A percentile compares a stretch with the other conserved stretches of the same genome.
Evolutionary conservation across 306 rosid species (phyloP).

Genomic region (Fragaria ananassa): DNA sequence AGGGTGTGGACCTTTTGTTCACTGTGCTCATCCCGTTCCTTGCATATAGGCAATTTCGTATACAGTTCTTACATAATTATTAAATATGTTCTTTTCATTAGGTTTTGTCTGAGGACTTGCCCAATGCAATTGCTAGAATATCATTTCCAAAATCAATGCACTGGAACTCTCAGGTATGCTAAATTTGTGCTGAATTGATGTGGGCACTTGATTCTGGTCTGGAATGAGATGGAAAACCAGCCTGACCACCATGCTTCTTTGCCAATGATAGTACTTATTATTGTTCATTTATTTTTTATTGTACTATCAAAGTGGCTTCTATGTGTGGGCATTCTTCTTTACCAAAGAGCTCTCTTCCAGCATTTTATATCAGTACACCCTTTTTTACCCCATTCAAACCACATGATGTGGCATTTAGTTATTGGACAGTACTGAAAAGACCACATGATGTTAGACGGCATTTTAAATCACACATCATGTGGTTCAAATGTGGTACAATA

Average conservation of each 20-base stretch:
- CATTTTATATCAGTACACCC: not conserved
- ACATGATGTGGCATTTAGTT: not conserved
- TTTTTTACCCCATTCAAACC: not conserved
- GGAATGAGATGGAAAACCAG: not conserved
- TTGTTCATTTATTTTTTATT: not conserved
- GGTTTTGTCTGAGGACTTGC: conserved; percentile 86
- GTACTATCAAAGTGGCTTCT: not conserved
- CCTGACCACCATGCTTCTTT: not conserved
- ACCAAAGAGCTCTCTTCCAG: not conserved
- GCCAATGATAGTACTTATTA: not conserved
- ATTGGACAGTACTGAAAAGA: not conserved
- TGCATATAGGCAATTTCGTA: not conserved
- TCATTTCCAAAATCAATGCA: conserved; percentile 94
- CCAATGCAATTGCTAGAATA: conserved; percentile 62
- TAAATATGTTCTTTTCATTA: conserved; percentile 18
- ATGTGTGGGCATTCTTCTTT: not conserved
- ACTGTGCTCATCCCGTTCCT: not conserved
- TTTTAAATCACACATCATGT: not conserved
- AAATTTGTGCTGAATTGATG: conserved; percentile 4
- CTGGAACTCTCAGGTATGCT: conserved; percentile 87
- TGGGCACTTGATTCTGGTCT: not conserved
- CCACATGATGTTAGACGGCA: not conserved
- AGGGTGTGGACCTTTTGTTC: not conserved
- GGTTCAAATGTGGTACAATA: not conserved
- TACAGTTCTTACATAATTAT: not conserved